A percentile compares a stretch with the other conserved stretches of the same genome.
phyloP scores from a whole-genome alignment of 306 rosid species.

The Glycine latifolia region DNA sequence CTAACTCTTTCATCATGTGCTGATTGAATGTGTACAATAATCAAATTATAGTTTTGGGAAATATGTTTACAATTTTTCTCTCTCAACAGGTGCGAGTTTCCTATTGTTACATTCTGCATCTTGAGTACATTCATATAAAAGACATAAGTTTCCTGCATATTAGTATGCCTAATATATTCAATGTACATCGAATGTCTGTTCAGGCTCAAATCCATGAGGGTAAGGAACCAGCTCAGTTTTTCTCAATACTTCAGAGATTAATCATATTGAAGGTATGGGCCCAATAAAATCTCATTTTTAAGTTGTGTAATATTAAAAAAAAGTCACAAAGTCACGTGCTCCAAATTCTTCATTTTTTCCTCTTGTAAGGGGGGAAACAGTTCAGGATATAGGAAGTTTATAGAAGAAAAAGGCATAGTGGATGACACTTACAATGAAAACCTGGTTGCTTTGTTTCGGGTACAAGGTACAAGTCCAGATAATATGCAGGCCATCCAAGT shows the following conservation, averaged over 20 bases:
- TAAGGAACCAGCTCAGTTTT: slow-evolving; percentile 87
- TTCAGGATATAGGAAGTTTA: slow-evolving; percentile 64
- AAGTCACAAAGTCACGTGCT: slow-evolving; percentile 8
- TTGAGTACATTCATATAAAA: slow-evolving; percentile 8
- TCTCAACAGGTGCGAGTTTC: slow-evolving; percentile 16
- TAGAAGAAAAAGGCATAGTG: slow-evolving; percentile 60
- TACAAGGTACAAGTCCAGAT: slow-evolving; percentile 81
- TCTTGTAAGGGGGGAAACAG: slow-evolving; percentile 82
- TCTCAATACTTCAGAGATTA: slow-evolving; percentile 72
- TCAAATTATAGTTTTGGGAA: slow-evolving; percentile 20
- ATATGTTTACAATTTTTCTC: slow-evolving; percentile 9
- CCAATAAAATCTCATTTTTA: slow-evolving; percentile 39
- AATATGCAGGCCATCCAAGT: slow-evolving; percentile 96
- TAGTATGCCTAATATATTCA: slow-evolving; percentile 30
- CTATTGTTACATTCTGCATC: slow-evolving; percentile 34
- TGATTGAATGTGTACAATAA: slow-evolving; percentile 21
- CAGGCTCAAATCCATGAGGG: slow-evolving; percentile 84
- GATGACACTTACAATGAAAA: slow-evolving; percentile 76
- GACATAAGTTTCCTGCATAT: slow-evolving; percentile 19
- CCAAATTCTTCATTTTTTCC: slow-evolving; percentile 20
- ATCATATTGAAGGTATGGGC: slow-evolving; percentile 74
- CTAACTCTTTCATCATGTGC: slow-evolving; percentile 29
- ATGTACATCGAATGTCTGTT: slow-evolving; percentile 44
- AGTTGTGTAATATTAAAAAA: slow-evolving; percentile 27
- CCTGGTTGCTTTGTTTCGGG: slow-evolving; percentile 75